phyloP scores from a whole-genome alignment of 2,329 filamentous ascomycete species.

The Verticillium zaregamsianum region DNA sequence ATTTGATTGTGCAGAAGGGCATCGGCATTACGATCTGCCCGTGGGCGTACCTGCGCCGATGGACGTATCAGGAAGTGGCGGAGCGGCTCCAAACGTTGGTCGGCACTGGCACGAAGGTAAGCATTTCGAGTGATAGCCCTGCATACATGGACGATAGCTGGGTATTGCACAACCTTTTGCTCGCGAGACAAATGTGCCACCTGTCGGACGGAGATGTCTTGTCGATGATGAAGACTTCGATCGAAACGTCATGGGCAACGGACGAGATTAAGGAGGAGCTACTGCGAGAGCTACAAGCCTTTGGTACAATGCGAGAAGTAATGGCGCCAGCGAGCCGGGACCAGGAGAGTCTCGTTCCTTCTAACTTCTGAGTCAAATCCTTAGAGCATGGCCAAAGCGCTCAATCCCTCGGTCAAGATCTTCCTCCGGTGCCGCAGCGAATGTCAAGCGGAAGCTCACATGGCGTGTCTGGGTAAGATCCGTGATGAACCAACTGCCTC shows the following conservation, averaged over 20 bases:
- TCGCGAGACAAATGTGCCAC: not conserved
- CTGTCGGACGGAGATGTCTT: not conserved
- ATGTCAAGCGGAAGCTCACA: too few species aligned
- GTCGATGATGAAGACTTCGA: not conserved
- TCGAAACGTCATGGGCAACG: not conserved
- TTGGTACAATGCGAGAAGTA: not conserved
- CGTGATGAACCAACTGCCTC: too few species aligned
- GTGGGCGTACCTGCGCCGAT: not conserved
- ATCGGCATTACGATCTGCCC: not conserved
- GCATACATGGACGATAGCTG: conserved; percentile 3
- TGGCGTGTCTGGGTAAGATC: too few species aligned
- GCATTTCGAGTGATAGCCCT: conserved; percentile 2
- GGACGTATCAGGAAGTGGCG: not conserved
- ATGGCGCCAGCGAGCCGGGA: too few species aligned
- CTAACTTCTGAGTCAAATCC: too few species aligned
- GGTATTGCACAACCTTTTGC: conserved; percentile 16
- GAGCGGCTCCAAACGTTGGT: not conserved
- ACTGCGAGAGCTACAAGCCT: not conserved
- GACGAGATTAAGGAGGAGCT: not conserved
- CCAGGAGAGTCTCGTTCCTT: too few species aligned
- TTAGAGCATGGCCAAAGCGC: too few species aligned
- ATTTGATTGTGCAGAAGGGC: not conserved
- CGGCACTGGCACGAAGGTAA: not conserved
- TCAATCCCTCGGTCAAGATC: too few species aligned
- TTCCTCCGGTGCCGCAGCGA: too few species aligned